Evolutionary conservation across 768 basidiomycete species (phyloP).

Genomic region (Auriscalpium microsporum): DNA sequence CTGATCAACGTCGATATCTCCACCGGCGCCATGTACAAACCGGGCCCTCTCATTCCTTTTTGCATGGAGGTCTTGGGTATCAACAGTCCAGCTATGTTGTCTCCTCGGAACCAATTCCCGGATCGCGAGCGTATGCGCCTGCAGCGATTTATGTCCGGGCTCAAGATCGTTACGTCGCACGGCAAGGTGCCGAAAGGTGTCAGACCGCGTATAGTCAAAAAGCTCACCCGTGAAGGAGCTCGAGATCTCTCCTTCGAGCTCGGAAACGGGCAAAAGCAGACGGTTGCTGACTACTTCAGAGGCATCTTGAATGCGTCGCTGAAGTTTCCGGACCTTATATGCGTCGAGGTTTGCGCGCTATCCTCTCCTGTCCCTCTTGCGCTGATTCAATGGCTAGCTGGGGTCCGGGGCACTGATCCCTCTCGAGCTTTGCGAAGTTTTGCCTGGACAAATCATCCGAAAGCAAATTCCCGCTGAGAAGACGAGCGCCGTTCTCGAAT

Average conservation of each 20-base stretch:
- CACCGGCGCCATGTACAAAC: conserved; percentile 67
- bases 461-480: conserved; percentile 65
- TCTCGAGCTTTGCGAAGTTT: conserved; percentile 56
- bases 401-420: conserved; percentile 56
- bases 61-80: conserved; percentile 47
- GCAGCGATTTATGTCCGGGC: conserved; percentile 46
- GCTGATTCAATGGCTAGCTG: conserved; percentile 32
- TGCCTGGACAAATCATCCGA: conserved; percentile 59
- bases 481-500: conserved; percentile 52
- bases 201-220: conserved; percentile 54
- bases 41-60: conserved; percentile 49
- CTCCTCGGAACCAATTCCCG: conserved; percentile 34
- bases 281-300: conserved; percentile 57
- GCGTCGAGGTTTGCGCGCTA: conserved; percentile 47
- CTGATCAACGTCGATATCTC: conserved; percentile 73
- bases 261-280: conserved; percentile 45
- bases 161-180: conserved; percentile 39
- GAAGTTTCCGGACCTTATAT: conserved; percentile 53
- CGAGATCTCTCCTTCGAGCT: conserved; percentile 44
- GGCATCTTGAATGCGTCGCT: conserved; percentile 44
- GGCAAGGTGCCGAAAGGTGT: background rate
- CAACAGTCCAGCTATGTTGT: conserved; percentile 25
- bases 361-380: background rate
- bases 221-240: conserved; percentile 46
- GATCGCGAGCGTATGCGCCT: conserved; percentile 47